Base-by-base conservation (phyloP, 2,329 filamentous ascomycete genomes). In the Diaporthe velutina region DNA sequence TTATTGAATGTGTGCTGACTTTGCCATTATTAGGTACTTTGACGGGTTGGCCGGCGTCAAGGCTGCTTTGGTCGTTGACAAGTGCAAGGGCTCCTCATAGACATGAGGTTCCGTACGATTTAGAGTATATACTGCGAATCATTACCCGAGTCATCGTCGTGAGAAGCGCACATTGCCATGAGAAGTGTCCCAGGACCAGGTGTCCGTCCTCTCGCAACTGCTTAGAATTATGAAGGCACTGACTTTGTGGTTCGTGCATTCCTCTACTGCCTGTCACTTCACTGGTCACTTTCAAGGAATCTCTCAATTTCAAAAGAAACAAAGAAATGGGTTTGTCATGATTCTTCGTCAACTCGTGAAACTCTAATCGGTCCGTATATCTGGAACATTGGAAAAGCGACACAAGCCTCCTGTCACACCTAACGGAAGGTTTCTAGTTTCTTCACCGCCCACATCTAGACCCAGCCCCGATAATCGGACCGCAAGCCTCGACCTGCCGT, bases 21-120 rank as follows among this genome's bases (percentile, higher is more conserved):
- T 35, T 4, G 4, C 22, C 19, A n/a, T 64, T 9, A 1, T 48
- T 50, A 76, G 74, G 6, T 96, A 96, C 81, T 87, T 95, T 77
- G 93, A 95, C 81, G 91, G 89, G 0, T 80, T 96, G 75, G 91
- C 93, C 1, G 94, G 94, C 0, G 78, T 82, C 55, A 81, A 84
- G 57, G 88, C 85, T 0, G 84, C 82, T 73, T 78, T 86, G 35
- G 81, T 90, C 12, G 70, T 75, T n/a, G 58, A 55, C 52, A 76
- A 76, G 64, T 76, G 75, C n/a, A 54, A 71, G 28, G 42, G 19
- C 22, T 54, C 73, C 22, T 72, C 52, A 28, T 73, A 75, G 50
- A 67, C 1, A 30, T 0, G 22, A 38, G 7, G 2, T 28, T 25
- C 5, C 1, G n/a, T 30, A 67, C 35, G 15, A 9, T 8, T 0